phyloP scores from a whole-genome alignment of 306 rosid genomes.

The Vigna hirtella region DNA sequence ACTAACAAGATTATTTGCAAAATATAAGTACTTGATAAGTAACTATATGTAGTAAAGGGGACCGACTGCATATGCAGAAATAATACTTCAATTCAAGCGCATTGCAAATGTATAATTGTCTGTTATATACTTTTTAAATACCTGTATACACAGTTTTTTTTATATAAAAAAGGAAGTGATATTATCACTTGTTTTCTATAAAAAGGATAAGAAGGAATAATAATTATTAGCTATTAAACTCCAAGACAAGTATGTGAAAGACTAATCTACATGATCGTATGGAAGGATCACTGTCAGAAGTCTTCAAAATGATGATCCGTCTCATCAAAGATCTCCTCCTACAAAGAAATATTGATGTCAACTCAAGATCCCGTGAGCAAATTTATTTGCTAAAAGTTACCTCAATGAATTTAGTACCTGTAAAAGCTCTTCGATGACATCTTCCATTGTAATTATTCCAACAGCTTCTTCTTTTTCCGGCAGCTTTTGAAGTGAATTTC shows the following conservation, averaged over 20 bases:
- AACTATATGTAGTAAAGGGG: not conserved
- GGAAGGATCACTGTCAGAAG: constrained; percentile 46
- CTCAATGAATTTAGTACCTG: constrained; percentile 59
- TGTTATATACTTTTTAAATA: not conserved
- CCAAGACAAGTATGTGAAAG: not conserved
- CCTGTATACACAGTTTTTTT: not conserved
- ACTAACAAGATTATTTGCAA: not conserved
- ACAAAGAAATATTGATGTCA: constrained; percentile 28
- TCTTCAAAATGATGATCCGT: constrained; percentile 85
- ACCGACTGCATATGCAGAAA: not conserved
- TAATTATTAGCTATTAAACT: not conserved
- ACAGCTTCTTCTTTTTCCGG: constrained; percentile 85
- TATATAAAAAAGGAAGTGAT: too few species aligned
- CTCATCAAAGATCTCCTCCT: constrained; percentile 97
- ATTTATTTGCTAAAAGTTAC: not conserved
- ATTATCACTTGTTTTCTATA: too few species aligned
- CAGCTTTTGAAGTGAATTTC: constrained; percentile 70
- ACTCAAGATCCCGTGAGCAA: constrained; percentile 9
- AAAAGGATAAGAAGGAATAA: too few species aligned
- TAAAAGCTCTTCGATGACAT: constrained; percentile 90
- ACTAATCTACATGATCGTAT: not conserved
- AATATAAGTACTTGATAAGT: not conserved
- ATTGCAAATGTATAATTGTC: not conserved
- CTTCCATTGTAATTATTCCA: constrained; percentile 93
- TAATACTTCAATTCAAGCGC: not conserved